Conservation (phyloP, 108 stramenopile genomes). For the Nitzschia putrida region DNA sequence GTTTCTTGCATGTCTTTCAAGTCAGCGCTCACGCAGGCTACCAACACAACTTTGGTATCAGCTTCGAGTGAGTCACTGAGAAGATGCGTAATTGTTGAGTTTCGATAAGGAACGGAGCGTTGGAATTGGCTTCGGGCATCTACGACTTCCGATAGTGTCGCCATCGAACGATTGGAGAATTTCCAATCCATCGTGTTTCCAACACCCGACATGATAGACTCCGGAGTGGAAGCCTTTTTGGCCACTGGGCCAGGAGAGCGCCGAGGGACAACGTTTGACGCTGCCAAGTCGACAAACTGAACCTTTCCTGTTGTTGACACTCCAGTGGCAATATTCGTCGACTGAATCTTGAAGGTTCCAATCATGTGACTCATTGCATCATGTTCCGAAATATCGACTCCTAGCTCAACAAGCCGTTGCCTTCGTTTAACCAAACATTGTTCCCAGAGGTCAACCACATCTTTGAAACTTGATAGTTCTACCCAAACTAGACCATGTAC, state of each 20-base stretch:
- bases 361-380: constrained; percentile 60
- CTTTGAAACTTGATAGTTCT: constrained; percentile 59
- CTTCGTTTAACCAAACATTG: constrained; percentile 49
- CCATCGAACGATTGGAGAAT: constrained; percentile 73
- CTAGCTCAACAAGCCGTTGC: constrained; percentile 51
- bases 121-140: constrained; percentile 69
- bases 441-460: constrained; percentile 59
- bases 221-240: constrained; percentile 20
- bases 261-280: constrained; percentile 53
- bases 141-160: constrained; percentile 70
- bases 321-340: constrained; percentile 77
- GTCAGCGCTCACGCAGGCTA: constrained; percentile 76
- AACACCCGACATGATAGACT: constrained; percentile 20
- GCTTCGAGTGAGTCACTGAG: constrained; percentile 79
- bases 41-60: constrained; percentile 77
- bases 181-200: constrained; percentile 55
- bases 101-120: constrained; percentile 78
- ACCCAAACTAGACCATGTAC: constrained; percentile 75
- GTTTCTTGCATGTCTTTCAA: constrained; percentile 59
- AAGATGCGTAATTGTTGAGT: constrained; percentile 83
- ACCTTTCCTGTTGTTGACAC: constrained; percentile 66
- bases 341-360: constrained; percentile 66
- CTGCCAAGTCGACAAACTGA: constrained; percentile 84
- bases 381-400: constrained; percentile 40
- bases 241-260: not conserved